Percentiles rank a stretch among this genome's conserved stretches.
phyloP scores from a whole-genome alignment of 2,329 filamentous ascomycete genomes.

The Graphiopsis chlorocephala region DNA sequence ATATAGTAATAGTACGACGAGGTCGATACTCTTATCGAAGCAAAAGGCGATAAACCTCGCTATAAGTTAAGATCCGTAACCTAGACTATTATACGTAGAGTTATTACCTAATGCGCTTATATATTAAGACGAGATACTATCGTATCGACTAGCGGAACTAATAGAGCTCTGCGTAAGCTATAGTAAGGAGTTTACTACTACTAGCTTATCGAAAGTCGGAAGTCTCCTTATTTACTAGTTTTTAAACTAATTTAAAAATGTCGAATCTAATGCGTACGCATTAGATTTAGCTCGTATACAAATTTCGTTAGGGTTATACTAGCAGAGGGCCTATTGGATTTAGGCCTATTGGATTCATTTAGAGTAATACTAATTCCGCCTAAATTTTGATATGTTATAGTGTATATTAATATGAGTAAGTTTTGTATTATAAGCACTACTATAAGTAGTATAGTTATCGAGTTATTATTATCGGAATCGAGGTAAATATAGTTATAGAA shows the following conservation, averaged over 20 bases:
- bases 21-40: background rate
- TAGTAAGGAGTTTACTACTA: too few species aligned
- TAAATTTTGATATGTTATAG: background rate
- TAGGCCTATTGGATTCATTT: background rate
- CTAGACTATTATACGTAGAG: too few species aligned
- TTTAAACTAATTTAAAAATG: background rate
- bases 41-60: slow-evolving; percentile 7
- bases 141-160: too few species aligned
- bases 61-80: background rate
- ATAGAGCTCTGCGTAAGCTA: too few species aligned
- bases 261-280: background rate
- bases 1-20: background rate
- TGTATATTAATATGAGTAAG: background rate
- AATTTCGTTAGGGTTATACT: background rate
- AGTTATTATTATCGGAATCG: background rate
- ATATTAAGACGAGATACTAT: too few species aligned
- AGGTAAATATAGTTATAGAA: too few species aligned
- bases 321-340: background rate
- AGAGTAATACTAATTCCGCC: background rate
- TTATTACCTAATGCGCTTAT: too few species aligned
- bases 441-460: background rate
- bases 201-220: too few species aligned
- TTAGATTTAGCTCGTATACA: background rate
- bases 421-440: background rate
- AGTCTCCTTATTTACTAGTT: too few species aligned